Conservation (phyloP, 1,284 basidiomycete species). For the Mycena sp. region DNA sequence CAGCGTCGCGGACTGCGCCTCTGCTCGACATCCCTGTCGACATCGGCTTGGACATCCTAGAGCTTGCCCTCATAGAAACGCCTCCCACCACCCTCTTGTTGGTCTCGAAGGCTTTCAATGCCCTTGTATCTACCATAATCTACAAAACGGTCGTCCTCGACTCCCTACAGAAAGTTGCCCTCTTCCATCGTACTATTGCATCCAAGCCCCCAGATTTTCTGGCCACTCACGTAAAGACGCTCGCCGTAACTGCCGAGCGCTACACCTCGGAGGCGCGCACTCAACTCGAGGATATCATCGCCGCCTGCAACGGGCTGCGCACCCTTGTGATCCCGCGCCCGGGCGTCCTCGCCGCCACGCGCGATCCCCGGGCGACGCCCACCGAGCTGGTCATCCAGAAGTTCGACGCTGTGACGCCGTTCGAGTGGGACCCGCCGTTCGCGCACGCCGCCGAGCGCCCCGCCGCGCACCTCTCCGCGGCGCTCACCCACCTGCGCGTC, state of each 20-base stretch:
- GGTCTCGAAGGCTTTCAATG: constrained; percentile 42
- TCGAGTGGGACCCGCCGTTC: constrained; percentile 20
- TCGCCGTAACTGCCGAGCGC: constrained; percentile 42
- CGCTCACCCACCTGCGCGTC: constrained; percentile 19
- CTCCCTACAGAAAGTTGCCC: constrained; percentile 36
- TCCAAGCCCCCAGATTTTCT: constrained; percentile 40
- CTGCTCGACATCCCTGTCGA: constrained; percentile 36
- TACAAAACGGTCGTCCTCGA: constrained; percentile 48
- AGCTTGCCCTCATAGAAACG: constrained; percentile 40
- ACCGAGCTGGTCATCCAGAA: constrained; percentile 38
- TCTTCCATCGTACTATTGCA: constrained; percentile 46
- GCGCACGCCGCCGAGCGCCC: constrained; percentile 6
- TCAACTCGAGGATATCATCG: constrained; percentile 39
- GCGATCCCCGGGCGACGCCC: neutral
- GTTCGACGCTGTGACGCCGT: constrained; percentile 35
- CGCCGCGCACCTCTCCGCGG: constrained; percentile 1
- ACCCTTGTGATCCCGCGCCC: constrained; percentile 39
- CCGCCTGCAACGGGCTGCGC: constrained; percentile 40
- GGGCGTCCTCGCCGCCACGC: constrained; percentile 25
- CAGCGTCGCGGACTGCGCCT: constrained; percentile 14
- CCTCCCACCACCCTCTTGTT: constrained; percentile 40
- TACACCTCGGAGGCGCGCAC: constrained; percentile 21
- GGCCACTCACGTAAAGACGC: constrained; percentile 42
- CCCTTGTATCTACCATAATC: constrained; percentile 43
- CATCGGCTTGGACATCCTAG: constrained; percentile 46